Evolutionary conservation across 352 stramenopile genomes (phyloP).

Genomic region (Phytophthora tubulina): DNA sequence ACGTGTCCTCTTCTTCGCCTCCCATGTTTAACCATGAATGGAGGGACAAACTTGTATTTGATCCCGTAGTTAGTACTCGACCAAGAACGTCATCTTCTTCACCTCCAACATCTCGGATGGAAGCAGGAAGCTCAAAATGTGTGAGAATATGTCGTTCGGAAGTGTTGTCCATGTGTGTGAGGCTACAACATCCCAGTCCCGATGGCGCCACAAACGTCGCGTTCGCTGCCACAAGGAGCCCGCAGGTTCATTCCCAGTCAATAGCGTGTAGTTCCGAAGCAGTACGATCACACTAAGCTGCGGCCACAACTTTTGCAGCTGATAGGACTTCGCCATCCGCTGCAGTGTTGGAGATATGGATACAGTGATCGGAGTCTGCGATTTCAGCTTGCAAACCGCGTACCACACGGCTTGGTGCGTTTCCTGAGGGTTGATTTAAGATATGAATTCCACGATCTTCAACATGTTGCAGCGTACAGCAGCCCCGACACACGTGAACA

Average conservation of each 20-base stretch:
- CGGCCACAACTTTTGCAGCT: slow-evolving; percentile 13
- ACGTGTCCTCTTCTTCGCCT: too few relatives aligned
- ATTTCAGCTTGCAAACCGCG: slow-evolving; percentile 17
- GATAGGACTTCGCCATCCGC: slow-evolving; percentile 7
- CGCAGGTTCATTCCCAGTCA: background rate
- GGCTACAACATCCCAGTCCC: slow-evolving; percentile 15
- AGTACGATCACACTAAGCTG: slow-evolving; percentile 13
- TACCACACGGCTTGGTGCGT: slow-evolving; percentile 28
- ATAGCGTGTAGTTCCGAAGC: slow-evolving; percentile 13
- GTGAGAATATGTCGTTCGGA: slow-evolving; percentile 10
- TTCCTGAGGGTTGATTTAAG: slow-evolving; percentile 15
- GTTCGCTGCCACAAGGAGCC: slow-evolving; percentile 3
- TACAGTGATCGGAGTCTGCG: background rate
- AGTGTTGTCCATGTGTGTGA: slow-evolving; percentile 13
- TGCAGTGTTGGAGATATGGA: background rate
- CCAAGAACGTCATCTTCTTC: slow-evolving; percentile 6
- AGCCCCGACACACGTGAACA: slow-evolving; percentile 24
- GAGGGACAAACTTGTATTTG: too few relatives aligned
- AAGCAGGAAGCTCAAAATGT: slow-evolving; percentile 15
- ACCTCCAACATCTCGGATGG: slow-evolving; percentile 11
- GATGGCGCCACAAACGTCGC: background rate
- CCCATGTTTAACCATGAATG: too few relatives aligned
- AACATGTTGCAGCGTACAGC: slow-evolving; percentile 17
- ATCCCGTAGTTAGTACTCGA: background rate
- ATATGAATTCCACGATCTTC: slow-evolving; percentile 12